phyloP scores from a whole-genome alignment of 768 basidiomycete genomes.

The Trametes meyenii region DNA sequence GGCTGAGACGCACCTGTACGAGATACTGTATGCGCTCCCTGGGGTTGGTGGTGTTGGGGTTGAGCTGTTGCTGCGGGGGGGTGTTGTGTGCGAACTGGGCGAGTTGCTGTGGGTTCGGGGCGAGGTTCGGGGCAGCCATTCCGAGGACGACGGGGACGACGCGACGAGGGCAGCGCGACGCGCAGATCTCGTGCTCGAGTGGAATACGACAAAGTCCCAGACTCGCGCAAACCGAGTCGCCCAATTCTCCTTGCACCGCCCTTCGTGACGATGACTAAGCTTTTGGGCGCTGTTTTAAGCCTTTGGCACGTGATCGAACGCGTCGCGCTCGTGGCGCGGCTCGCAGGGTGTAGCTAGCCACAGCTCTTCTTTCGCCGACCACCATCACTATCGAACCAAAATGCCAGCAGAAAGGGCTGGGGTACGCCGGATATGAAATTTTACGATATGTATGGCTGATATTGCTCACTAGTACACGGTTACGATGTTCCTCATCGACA shows the following conservation, averaged over 20 bases:
- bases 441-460: too few species aligned
- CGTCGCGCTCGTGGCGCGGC: slow-evolving; percentile 22
- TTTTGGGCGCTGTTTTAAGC: neutral
- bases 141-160: slow-evolving; percentile 18
- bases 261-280: slow-evolving; percentile 18
- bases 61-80: slow-evolving; percentile 18
- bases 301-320: slow-evolving; percentile 28
- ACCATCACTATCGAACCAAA: slow-evolving; percentile 12
- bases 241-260: slow-evolving; percentile 1
- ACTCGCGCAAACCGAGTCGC: slow-evolving; percentile 18
- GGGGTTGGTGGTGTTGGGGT: slow-evolving; percentile 5
- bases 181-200: slow-evolving; percentile 39
- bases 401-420: slow-evolving; percentile 85
- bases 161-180: slow-evolving; percentile 26
- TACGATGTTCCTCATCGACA: slow-evolving; percentile 88
- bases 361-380: slow-evolving; percentile 4
- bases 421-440: slow-evolving; percentile 43
- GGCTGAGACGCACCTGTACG: slow-evolving; percentile 29
- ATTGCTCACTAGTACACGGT: slow-evolving; percentile 66
- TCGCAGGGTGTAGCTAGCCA: slow-evolving; percentile 2
- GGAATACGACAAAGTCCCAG: slow-evolving; percentile 1
- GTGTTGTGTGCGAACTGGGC: slow-evolving; percentile 17
- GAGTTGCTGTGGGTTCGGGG: slow-evolving; percentile 27
- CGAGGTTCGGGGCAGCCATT: slow-evolving; percentile 33
- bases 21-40: slow-evolving; percentile 33